phyloP scores from a whole-genome alignment of 2,329 filamentous ascomycete genomes.

The Trichoderma gracile region DNA sequence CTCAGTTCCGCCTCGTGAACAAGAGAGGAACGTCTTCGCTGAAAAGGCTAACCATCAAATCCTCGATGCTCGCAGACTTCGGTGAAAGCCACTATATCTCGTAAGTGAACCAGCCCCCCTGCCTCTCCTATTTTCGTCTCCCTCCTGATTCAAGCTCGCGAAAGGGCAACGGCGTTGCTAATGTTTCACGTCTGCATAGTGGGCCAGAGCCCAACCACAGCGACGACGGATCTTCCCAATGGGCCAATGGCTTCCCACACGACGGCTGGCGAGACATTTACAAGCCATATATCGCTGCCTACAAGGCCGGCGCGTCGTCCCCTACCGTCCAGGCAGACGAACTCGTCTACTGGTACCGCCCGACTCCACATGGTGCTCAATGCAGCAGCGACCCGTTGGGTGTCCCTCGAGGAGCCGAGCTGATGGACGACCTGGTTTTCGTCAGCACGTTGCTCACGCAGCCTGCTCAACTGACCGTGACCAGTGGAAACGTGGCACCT shows the following conservation, averaged over 20 bases:
- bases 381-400: conserved; percentile 30
- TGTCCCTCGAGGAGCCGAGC: conserved; percentile 28
- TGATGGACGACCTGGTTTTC: conserved; percentile 31
- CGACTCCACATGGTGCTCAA: conserved; percentile 27
- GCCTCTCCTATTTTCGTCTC: neutral
- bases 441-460: conserved; percentile 30
- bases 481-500: conserved; percentile 27
- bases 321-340: conserved; percentile 31
- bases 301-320: conserved; percentile 28
- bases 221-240: conserved; percentile 49
- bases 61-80: conserved; percentile 25
- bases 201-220: conserved; percentile 35
- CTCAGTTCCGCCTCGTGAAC: neutral
- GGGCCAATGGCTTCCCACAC: conserved; percentile 49
- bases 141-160: neutral
- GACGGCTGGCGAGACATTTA: conserved; percentile 32
- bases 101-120: conserved; percentile 21
- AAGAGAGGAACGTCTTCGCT: neutral
- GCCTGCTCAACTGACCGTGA: conserved; percentile 30
- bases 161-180: neutral
- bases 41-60: neutral
- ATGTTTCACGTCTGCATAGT: conserved; percentile 6
- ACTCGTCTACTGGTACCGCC: conserved; percentile 33
- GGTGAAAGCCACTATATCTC: conserved; percentile 33
- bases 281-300: conserved; percentile 32